phyloP scores from a whole-genome alignment of 1,284 basidiomycete genomes.

The Meira miltonrushii region DNA sequence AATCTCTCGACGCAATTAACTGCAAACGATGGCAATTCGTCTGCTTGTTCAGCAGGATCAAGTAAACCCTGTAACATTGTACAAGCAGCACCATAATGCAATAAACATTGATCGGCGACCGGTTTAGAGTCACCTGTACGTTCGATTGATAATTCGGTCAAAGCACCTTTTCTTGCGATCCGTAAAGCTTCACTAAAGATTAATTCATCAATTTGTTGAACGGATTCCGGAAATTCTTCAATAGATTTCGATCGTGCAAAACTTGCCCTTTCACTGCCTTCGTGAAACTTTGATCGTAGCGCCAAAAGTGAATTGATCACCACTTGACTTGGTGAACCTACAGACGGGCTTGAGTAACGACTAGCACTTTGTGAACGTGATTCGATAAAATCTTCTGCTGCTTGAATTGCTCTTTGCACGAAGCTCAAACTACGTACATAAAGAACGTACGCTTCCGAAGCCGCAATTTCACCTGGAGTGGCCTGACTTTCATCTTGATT shows the following conservation, averaged over 20 bases:
- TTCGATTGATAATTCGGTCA: slow-evolving; percentile 70
- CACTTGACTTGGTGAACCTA: slow-evolving; percentile 54
- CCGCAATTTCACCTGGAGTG: slow-evolving; percentile 48
- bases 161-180: slow-evolving; percentile 68
- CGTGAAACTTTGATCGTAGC: slow-evolving; percentile 60
- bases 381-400: slow-evolving; percentile 53
- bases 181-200: slow-evolving; percentile 60
- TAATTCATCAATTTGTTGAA: slow-evolving; percentile 57
- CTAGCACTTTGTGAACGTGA: slow-evolving; percentile 21
- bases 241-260: slow-evolving; percentile 57
- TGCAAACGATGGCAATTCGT: slow-evolving; percentile 36
- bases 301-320: slow-evolving; percentile 61
- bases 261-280: slow-evolving; percentile 60
- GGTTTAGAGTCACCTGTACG: slow-evolving; percentile 9
- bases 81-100: slow-evolving; percentile 86
- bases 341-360: slow-evolving; percentile 2
- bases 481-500: not conserved
- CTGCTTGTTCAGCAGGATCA: slow-evolving; percentile 76
- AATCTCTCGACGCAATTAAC: slow-evolving; percentile 46
- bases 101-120: slow-evolving; percentile 62
- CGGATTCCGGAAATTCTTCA: slow-evolving; percentile 54
- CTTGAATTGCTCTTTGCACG: slow-evolving; percentile 75
- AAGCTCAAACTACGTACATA: slow-evolving; percentile 91
- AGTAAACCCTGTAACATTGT: slow-evolving; percentile 87
- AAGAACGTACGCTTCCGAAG: slow-evolving; percentile 74